Evolutionary conservation across 345 rosid species (phyloP).

Genomic region (Moringa oleifera): DNA sequence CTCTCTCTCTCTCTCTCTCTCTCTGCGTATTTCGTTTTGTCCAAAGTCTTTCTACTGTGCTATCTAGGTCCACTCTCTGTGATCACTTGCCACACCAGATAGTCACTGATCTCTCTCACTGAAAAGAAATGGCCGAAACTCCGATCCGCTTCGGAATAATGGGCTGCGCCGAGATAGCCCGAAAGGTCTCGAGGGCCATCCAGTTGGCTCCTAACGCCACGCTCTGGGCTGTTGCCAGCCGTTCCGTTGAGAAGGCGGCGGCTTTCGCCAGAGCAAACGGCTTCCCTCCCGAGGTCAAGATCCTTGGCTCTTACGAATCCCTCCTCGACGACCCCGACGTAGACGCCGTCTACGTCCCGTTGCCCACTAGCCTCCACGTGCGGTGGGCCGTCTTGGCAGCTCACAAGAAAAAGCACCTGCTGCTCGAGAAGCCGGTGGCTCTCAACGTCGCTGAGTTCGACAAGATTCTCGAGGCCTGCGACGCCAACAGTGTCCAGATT

Average conservation of each 20-base stretch:
- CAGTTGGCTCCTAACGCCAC: slow-evolving; percentile 58
- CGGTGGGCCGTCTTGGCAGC: slow-evolving; percentile 70
- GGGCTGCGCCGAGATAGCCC: slow-evolving; percentile 70
- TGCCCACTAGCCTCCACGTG: slow-evolving; percentile 72
- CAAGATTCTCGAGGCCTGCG: slow-evolving; percentile 52
- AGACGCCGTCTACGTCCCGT: slow-evolving; percentile 72
- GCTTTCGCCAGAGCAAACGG: slow-evolving; percentile 55
- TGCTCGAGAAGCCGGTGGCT: slow-evolving; percentile 80
- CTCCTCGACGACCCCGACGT: slow-evolving; percentile 66
- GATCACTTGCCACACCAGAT: too few relatives aligned
- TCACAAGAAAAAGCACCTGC: slow-evolving; percentile 60
- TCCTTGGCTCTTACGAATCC: slow-evolving; percentile 66
- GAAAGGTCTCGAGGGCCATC: slow-evolving; percentile 67
- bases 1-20: too few relatives aligned
- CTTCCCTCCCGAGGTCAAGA: slow-evolving; percentile 47
- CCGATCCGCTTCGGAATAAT: slow-evolving; percentile 53
- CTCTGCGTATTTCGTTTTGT: too few relatives aligned
- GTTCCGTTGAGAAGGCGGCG: slow-evolving; percentile 46
- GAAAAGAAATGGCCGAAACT: too few relatives aligned
- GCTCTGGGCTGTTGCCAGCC: slow-evolving; percentile 57
- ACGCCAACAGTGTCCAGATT: slow-evolving; percentile 56
- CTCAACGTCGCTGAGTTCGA: slow-evolving; percentile 54
- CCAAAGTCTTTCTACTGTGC: too few relatives aligned
- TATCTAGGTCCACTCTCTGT: too few relatives aligned
- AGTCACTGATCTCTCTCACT: too few relatives aligned